Conservation (phyloP, 768 basidiomycete genomes). For the Termitomyces sp. region DNA sequence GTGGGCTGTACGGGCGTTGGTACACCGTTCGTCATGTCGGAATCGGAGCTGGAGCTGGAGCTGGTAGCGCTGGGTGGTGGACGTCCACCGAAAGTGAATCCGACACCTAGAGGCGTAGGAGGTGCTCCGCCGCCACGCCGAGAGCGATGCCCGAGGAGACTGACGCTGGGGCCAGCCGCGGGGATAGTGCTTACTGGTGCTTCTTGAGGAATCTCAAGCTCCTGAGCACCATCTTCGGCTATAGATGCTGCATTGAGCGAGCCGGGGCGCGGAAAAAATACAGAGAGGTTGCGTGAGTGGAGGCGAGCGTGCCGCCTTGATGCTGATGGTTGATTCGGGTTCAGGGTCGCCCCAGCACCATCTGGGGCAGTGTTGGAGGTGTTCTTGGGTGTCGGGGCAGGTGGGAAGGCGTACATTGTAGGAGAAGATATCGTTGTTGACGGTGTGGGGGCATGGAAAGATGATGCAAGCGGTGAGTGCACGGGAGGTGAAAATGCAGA, state of each 20-base stretch:
- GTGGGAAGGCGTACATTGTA: slow-evolving; percentile 12
- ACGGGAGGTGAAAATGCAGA: slow-evolving; percentile 48
- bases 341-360: slow-evolving; percentile 8
- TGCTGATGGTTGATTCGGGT: background rate
- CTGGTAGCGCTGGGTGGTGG: slow-evolving; percentile 33
- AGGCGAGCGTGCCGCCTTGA: slow-evolving; percentile 59
- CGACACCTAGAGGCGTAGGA: slow-evolving; percentile 40
- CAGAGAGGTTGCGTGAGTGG: slow-evolving; percentile 87
- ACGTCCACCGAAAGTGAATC: slow-evolving; percentile 66
- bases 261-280: slow-evolving; percentile 87
- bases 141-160: slow-evolving; percentile 34
- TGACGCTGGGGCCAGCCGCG: slow-evolving; percentile 35
- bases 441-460: slow-evolving; percentile 15
- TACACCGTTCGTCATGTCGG: background rate
- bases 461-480: slow-evolving; percentile 48
- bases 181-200: slow-evolving; percentile 47
- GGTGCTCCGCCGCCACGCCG: slow-evolving; percentile 18
- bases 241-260: slow-evolving; percentile 56
- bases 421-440: slow-evolving; percentile 18
- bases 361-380: slow-evolving; percentile 22
- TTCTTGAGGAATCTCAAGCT: slow-evolving; percentile 43
- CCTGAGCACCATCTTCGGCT: slow-evolving; percentile 63
- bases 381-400: slow-evolving; percentile 9
- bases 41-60: slow-evolving; percentile 14
- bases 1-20: slow-evolving; percentile 14